Evolutionary conservation across 2,329 filamentous ascomycete species (phyloP).

Genomic region (Alternaria sp.): DNA sequence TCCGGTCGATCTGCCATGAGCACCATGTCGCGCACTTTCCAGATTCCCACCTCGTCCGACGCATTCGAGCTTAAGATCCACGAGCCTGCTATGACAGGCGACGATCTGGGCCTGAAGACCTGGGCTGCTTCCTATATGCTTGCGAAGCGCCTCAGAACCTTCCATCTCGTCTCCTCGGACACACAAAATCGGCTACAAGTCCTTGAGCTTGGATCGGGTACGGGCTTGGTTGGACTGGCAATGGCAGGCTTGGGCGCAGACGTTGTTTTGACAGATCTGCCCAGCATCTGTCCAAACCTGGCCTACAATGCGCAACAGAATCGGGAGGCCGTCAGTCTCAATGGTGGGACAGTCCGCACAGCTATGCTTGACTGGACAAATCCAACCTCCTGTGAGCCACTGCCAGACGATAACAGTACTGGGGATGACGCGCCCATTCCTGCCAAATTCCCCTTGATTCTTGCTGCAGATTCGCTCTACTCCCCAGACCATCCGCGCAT

Average conservation of each 20-base stretch:
- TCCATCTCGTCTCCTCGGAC: conserved; percentile 27
- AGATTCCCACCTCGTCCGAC: conserved; percentile 56
- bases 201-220: conserved; percentile 88
- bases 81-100: conserved; percentile 86
- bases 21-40: conserved; percentile 66
- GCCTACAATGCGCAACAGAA: conserved; percentile 75
- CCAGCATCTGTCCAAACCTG: conserved; percentile 82
- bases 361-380: conserved; percentile 76
- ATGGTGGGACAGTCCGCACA: conserved; percentile 64
- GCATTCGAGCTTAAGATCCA: conserved; percentile 69
- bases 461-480: conserved; percentile 88
- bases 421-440: conserved; percentile 15
- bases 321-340: conserved; percentile 57
- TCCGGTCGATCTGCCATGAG: conserved; percentile 78
- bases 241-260: conserved; percentile 73
- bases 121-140: conserved; percentile 93
- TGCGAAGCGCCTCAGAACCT: conserved; percentile 68
- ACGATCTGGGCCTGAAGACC: conserved; percentile 90
- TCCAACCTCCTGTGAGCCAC: conserved; percentile 57
- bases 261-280: conserved; percentile 81
- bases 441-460: conserved; percentile 63
- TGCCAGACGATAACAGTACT: conserved; percentile 4
- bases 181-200: conserved; percentile 37
- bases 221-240: conserved; percentile 86
- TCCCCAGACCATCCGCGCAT: conserved; percentile 80